These are phyloP conservation scores for Garcia nutans DNA, from an alignment of 345 rosid species.

Conservation along the genomic window DNA sequence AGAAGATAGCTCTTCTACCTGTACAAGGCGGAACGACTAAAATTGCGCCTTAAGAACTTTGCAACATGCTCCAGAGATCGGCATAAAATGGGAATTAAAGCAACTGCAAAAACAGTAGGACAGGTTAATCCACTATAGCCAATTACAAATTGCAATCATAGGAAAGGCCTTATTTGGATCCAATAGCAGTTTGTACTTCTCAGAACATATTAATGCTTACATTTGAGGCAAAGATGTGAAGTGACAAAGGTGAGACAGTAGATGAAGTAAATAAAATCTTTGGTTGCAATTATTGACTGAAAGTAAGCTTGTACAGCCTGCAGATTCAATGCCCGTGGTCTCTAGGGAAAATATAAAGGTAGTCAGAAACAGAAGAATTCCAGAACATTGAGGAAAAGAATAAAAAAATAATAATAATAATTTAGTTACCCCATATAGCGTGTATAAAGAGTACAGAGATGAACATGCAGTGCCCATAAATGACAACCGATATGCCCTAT, in stretches of 20 bases:
- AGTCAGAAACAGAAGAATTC: slow-evolving; percentile 20
- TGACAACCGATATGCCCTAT: slow-evolving; percentile 82
- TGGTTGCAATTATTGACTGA: slow-evolving; percentile 75
- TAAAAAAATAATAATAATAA: background rate
- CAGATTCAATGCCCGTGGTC: slow-evolving; percentile 87
- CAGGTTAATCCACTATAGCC: slow-evolving; percentile 9
- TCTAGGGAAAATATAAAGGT: slow-evolving; percentile 43
- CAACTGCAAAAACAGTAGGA: slow-evolving; percentile 47
- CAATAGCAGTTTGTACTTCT: background rate
- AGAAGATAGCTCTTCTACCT: slow-evolving; percentile 40
- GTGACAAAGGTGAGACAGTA: slow-evolving; percentile 86
- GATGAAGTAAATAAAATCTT: slow-evolving; percentile 89
- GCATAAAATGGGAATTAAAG: slow-evolving; percentile 87
- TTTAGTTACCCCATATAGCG: slow-evolving; percentile 76
- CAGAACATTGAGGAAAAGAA: background rate
- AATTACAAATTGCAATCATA: background rate
- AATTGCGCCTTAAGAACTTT: slow-evolving; percentile 82
- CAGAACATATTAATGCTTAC: slow-evolving; percentile 46
- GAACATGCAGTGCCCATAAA: slow-evolving; percentile 94
- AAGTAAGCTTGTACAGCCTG: slow-evolving; percentile 84
- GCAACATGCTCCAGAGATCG: slow-evolving; percentile 77
- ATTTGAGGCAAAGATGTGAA: slow-evolving; percentile 82
- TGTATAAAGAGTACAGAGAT: slow-evolving; percentile 75
- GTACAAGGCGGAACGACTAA: slow-evolving; percentile 76
- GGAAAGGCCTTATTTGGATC: slow-evolving; percentile 1